Conservation (phyloP, 2,329 filamentous ascomycete species). For the Aspergillus pseudotamarii region DNA sequence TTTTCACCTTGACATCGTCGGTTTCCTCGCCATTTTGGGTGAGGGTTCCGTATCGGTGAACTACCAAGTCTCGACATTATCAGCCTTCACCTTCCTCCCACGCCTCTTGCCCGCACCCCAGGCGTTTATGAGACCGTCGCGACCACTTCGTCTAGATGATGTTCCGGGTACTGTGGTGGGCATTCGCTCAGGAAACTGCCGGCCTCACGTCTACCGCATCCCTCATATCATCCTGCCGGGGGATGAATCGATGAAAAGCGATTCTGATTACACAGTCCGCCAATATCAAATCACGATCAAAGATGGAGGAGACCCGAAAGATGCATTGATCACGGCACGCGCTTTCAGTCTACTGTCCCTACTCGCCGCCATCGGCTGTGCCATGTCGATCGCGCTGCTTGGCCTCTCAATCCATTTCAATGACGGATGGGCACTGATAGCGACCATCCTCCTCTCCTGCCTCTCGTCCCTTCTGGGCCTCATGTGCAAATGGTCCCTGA, state of each 20-base stretch:
- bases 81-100: conserved; percentile 59
- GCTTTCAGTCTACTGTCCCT: conserved; percentile 1
- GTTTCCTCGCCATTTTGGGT: conserved; percentile 64
- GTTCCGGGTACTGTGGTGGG: conserved; percentile 59
- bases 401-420: conserved; percentile 8
- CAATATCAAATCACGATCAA: not conserved
- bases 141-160: conserved; percentile 60
- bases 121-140: conserved; percentile 60
- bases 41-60: conserved; percentile 63
- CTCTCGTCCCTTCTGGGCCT: conserved; percentile 5
- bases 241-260: conserved; percentile 44
- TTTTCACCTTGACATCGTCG: conserved; percentile 59
- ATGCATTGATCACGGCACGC: not conserved
- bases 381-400: conserved; percentile 7
- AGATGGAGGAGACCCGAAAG: not conserved
- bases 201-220: conserved; percentile 8
- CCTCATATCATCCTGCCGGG: conserved; percentile 6
- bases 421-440: conserved; percentile 9
- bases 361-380: conserved; percentile 2
- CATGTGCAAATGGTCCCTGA: conserved; percentile 51
- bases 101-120: conserved; percentile 66
- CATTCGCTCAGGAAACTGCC: conserved; percentile 57
- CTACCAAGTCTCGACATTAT: conserved; percentile 62
- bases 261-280: conserved; percentile 60
- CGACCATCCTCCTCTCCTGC: conserved; percentile 5